Conservation (phyloP, 2,329 filamentous ascomycete genomes). For the Cytospora chrysosperma region DNA sequence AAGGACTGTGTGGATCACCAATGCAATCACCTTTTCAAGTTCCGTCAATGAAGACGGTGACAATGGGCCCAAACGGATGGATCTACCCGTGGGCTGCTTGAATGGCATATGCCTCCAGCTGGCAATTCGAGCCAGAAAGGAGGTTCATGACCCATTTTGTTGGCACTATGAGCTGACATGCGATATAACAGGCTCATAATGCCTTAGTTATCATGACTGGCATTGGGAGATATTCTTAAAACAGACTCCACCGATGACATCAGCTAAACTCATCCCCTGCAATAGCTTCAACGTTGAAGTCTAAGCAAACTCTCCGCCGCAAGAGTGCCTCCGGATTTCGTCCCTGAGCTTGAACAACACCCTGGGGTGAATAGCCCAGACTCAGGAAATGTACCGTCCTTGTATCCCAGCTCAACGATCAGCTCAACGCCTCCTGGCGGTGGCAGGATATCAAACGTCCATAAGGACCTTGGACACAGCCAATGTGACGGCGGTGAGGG, state of each 20-base stretch:
- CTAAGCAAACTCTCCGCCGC: constrained; percentile 17
- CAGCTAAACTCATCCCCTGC: background rate
- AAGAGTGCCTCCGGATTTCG: constrained; percentile 25
- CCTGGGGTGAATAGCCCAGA: constrained; percentile 26
- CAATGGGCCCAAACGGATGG: too few species aligned
- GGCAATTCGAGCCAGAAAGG: too few species aligned
- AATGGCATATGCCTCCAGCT: too few species aligned
- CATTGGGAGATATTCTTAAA: too few species aligned
- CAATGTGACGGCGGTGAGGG: constrained; percentile 43
- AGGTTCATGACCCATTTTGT: too few species aligned
- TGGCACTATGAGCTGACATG: too few species aligned
- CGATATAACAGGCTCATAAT: too few species aligned
- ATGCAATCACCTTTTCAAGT: background rate
- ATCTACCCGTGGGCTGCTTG: too few species aligned
- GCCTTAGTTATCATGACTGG: too few species aligned
- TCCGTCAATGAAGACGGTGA: too few species aligned
- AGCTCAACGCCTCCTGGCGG: constrained; percentile 29
- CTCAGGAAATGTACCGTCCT: constrained; percentile 25
- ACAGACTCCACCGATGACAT: background rate
- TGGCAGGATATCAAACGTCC: constrained; percentile 44
- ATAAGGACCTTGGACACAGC: constrained; percentile 44
- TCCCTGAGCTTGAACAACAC: constrained; percentile 27
- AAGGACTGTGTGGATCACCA: background rate
- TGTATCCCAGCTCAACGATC: constrained; percentile 30
- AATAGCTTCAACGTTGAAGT: background rate